These are phyloP conservation scores for Phaseolus lunatus DNA, from an alignment of 306 rosid genomes.

Conservation along the genomic window DNA sequence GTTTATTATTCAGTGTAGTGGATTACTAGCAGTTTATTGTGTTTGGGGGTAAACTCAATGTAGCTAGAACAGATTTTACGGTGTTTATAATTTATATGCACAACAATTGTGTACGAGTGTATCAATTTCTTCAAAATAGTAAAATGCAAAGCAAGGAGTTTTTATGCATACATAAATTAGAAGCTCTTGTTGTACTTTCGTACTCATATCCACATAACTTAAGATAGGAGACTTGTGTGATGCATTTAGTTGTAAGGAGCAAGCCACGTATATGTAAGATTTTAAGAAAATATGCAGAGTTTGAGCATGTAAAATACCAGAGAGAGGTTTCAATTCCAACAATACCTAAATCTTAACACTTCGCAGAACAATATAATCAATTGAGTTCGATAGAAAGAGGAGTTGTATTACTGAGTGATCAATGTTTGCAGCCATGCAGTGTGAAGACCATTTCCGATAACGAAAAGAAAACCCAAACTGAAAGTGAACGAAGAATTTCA, in stretches of 20 bases:
- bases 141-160: background rate
- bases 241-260: no score
- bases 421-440: no score
- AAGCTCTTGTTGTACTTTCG: background rate
- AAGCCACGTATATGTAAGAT: background rate
- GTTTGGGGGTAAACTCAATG: background rate
- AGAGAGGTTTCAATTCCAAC: background rate
- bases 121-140: background rate
- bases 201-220: background rate
- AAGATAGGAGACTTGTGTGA: no score
- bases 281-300: background rate
- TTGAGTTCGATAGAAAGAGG: no score
- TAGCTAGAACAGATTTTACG: background rate
- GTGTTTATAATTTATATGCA: background rate
- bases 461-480: background rate
- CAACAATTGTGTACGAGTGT: background rate
- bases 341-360: no score
- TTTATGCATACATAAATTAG: background rate
- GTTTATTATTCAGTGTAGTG: background rate
- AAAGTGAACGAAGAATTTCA: background rate
- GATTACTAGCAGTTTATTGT: background rate
- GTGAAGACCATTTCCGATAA: constrained; percentile 59
- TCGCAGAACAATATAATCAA: no score
- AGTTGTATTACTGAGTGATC: no score
- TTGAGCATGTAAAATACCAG: background rate